A percentile compares a stretch with the other conserved stretches of the same genome.
Evolutionary conservation across 495 filamentous ascomycete genomes (phyloP).

Genomic region (Lasiosphaeria ovina): DNA sequence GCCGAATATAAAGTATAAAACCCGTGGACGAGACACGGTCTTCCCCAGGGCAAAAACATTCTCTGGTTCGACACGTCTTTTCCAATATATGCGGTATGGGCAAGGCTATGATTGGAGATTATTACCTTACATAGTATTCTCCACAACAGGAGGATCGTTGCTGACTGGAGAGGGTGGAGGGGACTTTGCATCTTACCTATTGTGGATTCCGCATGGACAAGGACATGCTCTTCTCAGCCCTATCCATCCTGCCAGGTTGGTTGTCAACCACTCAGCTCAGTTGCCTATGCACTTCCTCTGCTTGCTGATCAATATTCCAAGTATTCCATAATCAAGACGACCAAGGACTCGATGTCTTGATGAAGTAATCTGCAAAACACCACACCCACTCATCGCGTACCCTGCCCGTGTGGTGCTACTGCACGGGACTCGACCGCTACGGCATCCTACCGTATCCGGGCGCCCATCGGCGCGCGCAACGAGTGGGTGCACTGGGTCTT

Average conservation of each 20-base stretch:
- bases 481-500: neutral
- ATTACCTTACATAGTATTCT: too few relatives aligned
- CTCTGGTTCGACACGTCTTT: too few relatives aligned
- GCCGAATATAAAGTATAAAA: too few relatives aligned
- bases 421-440: neutral
- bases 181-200: too few relatives aligned
- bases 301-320: too few relatives aligned
- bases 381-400: neutral
- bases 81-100: too few relatives aligned
- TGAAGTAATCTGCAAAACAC: neutral
- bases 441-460: conserved; percentile 1
- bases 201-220: neutral
- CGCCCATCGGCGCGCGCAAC: neutral
- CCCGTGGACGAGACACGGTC: too few relatives aligned
- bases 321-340: neutral
- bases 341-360: neutral
- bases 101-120: too few relatives aligned
- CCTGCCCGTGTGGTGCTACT: too few relatives aligned
- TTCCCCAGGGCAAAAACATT: too few relatives aligned
- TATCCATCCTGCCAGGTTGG: neutral
- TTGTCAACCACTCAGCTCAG: neutral
- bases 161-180: too few relatives aligned
- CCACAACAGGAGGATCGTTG: too few relatives aligned
- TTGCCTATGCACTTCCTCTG: neutral
- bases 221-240: neutral